A percentile compares a stretch with the other conserved stretches of the same genome.
phyloP scores from a whole-genome alignment of 345 rosid genomes.

The Arabis alpina region DNA sequence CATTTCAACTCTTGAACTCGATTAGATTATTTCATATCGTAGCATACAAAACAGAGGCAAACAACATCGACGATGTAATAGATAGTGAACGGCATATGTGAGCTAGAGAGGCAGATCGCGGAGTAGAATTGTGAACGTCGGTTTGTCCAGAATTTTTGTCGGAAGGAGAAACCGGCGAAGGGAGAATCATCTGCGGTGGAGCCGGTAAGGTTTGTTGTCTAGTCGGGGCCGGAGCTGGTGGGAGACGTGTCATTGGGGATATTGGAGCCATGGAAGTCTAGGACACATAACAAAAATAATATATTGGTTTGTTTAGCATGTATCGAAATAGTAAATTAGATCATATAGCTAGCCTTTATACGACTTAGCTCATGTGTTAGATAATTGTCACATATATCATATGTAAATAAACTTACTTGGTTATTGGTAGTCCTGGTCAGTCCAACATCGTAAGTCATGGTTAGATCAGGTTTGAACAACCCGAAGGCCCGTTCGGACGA shows the following conservation, averaged over 20 bases:
- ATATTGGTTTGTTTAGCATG: constrained; percentile 3
- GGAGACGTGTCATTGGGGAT: constrained; percentile 30
- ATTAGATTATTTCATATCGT: constrained; percentile 10
- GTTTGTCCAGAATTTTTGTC: constrained; percentile 44
- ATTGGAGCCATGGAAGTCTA: constrained; percentile 31
- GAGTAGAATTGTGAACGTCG: constrained; percentile 41
- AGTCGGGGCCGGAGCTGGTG: constrained; percentile 39
- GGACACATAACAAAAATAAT: constrained; percentile 4
- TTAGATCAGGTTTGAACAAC: constrained; percentile 72
- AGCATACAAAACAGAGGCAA: constrained; percentile 35
- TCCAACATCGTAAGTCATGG: constrained; percentile 78
- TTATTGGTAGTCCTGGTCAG: constrained; percentile 53
- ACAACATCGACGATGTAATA: constrained; percentile 28
- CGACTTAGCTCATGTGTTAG: not conserved
- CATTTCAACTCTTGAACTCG: constrained; percentile 13
- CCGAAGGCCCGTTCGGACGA: constrained; percentile 73
- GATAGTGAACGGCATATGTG: constrained; percentile 34
- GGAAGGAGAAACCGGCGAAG: constrained; percentile 40
- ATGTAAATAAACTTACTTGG: constrained; percentile 33
- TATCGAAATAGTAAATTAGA: not conserved
- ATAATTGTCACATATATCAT: not conserved
- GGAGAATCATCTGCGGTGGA: constrained; percentile 41
- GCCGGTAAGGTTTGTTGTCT: constrained; percentile 44
- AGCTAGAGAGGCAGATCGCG: constrained; percentile 40
- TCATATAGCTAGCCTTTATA: not conserved